Conservation (phyloP, 257 asterid species). For the Fraxinus cuspidata region DNA sequence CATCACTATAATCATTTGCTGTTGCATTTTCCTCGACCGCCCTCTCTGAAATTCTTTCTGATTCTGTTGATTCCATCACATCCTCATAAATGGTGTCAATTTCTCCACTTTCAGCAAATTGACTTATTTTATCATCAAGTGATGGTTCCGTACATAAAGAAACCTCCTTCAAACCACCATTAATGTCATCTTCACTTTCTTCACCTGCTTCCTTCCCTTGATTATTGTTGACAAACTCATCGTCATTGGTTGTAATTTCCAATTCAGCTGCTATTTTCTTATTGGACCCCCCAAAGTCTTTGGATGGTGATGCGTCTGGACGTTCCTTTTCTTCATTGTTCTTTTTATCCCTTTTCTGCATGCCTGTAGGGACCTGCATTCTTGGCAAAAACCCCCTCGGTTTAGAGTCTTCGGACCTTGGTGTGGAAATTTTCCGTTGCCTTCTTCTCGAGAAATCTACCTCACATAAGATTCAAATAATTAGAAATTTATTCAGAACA, state of each 20-base stretch:
- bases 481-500: slow-evolving; percentile 12
- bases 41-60: neutral
- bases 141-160: slow-evolving; percentile 27
- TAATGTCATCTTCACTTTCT: slow-evolving; percentile 38
- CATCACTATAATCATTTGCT: slow-evolving; percentile 23
- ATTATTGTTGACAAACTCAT: slow-evolving; percentile 32
- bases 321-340: slow-evolving; percentile 51
- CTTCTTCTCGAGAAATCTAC: slow-evolving; percentile 77
- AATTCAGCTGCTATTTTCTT: slow-evolving; percentile 36
- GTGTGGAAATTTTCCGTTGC: slow-evolving; percentile 49
- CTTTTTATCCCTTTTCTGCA: slow-evolving; percentile 60
- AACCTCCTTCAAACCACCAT: slow-evolving; percentile 33
- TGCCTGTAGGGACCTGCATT: slow-evolving; percentile 61
- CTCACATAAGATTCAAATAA: slow-evolving; percentile 22
- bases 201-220: slow-evolving; percentile 37
- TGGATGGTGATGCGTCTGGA: slow-evolving; percentile 36
- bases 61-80: slow-evolving; percentile 2
- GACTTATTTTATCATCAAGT: slow-evolving; percentile 32
- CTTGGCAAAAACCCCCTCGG: slow-evolving; percentile 71
- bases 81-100: slow-evolving; percentile 19
- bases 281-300: slow-evolving; percentile 39
- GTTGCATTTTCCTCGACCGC: slow-evolving; percentile 26
- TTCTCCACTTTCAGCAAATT: slow-evolving; percentile 48
- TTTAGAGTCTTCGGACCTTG: slow-evolving; percentile 54
- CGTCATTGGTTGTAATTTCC: slow-evolving; percentile 33